Percentiles rank a stretch among this genome's conserved stretches.
Evolutionary conservation across 768 basidiomycete species (phyloP).

Genomic region (Tulasnella sp.): DNA sequence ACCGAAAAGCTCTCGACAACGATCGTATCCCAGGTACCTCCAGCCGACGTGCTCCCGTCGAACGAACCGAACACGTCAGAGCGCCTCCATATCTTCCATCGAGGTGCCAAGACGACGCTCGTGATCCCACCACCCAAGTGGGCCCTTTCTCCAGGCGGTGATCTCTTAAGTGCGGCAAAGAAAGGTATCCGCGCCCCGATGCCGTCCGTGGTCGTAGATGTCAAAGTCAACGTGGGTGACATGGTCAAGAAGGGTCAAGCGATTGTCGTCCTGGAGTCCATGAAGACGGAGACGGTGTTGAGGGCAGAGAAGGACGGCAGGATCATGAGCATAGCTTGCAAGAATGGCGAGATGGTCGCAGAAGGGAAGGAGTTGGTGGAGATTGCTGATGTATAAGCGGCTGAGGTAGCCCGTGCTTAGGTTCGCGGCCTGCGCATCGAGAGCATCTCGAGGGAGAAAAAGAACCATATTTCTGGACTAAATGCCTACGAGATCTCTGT

Average conservation of each 20-base stretch:
- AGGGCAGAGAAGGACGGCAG: conserved; percentile 57
- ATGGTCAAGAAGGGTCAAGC: conserved; percentile 69
- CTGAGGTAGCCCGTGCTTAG: not conserved
- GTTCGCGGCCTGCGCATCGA: no score
- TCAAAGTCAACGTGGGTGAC: conserved; percentile 67
- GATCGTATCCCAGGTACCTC: conserved; percentile 50
- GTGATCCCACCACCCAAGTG: conserved; percentile 59
- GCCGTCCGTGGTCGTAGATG: conserved; percentile 90
- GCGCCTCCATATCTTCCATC: conserved; percentile 58
- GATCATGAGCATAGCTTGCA: conserved; percentile 61
- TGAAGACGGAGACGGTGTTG: conserved; percentile 94
- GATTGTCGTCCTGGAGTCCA: conserved; percentile 81
- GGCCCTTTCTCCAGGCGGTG: conserved; percentile 54
- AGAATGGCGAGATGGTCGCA: conserved; percentile 84
- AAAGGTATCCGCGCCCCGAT: conserved; percentile 65
- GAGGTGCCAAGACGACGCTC: conserved; percentile 52
- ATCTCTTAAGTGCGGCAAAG: conserved; percentile 42
- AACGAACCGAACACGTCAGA: conserved; percentile 48
- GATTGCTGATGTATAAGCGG: not conserved
- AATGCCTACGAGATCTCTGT: no score
- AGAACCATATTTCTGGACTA: no score
- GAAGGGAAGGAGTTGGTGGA: conserved; percentile 66
- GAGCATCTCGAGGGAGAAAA: no score
- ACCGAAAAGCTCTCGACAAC: conserved; percentile 46
- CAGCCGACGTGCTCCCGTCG: conserved; percentile 43